A percentile compares a stretch with the other conserved stretches of the same genome.
These are phyloP conservation scores for Globisporangium abappressorium DNA, from an alignment of 352 stramenopile genomes.

Conservation along the genomic window DNA sequence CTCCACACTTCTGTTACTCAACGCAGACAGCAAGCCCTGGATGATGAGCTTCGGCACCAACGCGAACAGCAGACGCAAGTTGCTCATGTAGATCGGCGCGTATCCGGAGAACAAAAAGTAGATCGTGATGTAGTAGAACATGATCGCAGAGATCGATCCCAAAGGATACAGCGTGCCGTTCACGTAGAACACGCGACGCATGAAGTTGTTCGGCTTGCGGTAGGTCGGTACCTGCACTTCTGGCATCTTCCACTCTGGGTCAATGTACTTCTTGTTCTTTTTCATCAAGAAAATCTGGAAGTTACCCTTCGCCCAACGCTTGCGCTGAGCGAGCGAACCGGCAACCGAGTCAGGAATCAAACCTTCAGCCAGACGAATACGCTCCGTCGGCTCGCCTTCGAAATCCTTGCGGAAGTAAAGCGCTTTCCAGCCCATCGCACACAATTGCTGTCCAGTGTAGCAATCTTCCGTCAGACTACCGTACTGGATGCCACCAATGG, in stretches of 20 bases:
- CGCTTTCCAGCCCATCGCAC: conserved; percentile 50
- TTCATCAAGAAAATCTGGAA: conserved; percentile 72
- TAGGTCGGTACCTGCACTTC: conserved; percentile 45
- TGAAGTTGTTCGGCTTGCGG: conserved; percentile 57
- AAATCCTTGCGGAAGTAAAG: conserved; percentile 79
- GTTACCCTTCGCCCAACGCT: conserved; percentile 78
- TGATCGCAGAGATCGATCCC: conserved; percentile 69
- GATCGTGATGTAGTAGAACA: conserved; percentile 86
- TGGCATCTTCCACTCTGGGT: conserved; percentile 53
- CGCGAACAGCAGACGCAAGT: conserved; percentile 63
- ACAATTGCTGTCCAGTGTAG: conserved; percentile 26
- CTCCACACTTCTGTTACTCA: conserved; percentile 81
- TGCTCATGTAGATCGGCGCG: conserved; percentile 79
- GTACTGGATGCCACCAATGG: conserved; percentile 67
- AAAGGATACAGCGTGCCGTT: conserved; percentile 82
- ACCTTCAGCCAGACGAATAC: conserved; percentile 66
- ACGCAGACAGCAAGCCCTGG: conserved; percentile 65
- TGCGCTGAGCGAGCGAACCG: conserved; percentile 56
- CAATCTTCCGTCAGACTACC: conserved; percentile 67
- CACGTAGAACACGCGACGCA: conserved; percentile 76
- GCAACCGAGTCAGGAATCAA: conserved; percentile 64
- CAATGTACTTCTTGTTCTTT: conserved; percentile 51
- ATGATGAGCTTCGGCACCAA: conserved; percentile 80
- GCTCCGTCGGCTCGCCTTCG: conserved; percentile 62
- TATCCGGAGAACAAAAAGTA: conserved; percentile 85